Evolutionary conservation across 2,329 filamentous ascomycete genomes (phyloP).

Genomic region (Fusarium sp.): DNA sequence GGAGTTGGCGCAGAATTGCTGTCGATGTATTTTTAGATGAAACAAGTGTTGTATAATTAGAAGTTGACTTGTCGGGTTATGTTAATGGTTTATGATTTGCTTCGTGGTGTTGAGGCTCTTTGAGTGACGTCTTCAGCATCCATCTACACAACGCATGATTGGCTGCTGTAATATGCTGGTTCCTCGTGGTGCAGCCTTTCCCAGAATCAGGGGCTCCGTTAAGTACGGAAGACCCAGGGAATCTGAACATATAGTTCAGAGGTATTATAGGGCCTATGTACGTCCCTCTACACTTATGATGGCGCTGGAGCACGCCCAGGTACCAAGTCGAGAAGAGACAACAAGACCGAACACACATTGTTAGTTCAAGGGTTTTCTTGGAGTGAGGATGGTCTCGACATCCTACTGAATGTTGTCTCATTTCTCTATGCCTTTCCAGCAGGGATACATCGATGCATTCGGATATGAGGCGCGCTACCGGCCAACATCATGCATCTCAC

Average conservation of each 20-base stretch:
- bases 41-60: conserved; percentile 10
- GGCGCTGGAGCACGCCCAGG: not conserved
- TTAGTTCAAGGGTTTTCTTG: conserved; percentile 11
- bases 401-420: conserved; percentile 1
- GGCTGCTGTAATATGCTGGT: conserved; percentile 5
- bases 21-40: conserved; percentile 28
- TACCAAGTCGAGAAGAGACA: conserved; percentile 2
- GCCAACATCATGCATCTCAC: conserved; percentile 20
- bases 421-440: conserved; percentile 4
- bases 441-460: conserved; percentile 1
- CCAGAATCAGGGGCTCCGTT: not conserved
- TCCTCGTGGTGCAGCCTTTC: not conserved
- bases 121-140: conserved; percentile 17
- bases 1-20: not conserved
- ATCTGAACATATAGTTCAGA: not conserved
- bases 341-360: not conserved
- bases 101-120: conserved; percentile 43
- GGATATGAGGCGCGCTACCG: not conserved
- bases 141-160: conserved; percentile 23
- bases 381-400: conserved; percentile 1
- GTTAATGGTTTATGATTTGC: not conserved
- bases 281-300: not conserved
- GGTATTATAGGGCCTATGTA: not conserved
- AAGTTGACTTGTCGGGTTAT: not conserved
- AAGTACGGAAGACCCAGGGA: not conserved